Percentiles rank a stretch among this genome's conserved stretches.
phyloP scores from a whole-genome alignment of 2,329 filamentous ascomycete genomes.

The Cladophialophora exuberans region DNA sequence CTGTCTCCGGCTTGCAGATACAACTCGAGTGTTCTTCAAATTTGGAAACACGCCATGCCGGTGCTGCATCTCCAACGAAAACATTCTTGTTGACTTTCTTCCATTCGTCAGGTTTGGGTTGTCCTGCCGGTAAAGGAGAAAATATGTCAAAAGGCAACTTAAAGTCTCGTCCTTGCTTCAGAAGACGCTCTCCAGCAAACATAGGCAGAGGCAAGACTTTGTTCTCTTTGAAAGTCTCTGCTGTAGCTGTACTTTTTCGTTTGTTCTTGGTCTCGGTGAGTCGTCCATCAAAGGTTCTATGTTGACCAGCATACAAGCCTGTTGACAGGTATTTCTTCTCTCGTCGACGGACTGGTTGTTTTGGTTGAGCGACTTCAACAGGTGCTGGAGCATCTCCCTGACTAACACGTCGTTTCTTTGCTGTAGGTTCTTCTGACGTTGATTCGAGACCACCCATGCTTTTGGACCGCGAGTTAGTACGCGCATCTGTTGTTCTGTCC shows the following conservation, averaged over 20 bases:
- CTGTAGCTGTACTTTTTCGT: slow-evolving; percentile 48
- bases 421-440: slow-evolving; percentile 32
- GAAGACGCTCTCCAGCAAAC: slow-evolving; percentile 71
- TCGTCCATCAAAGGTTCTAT: slow-evolving; percentile 51
- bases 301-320: slow-evolving; percentile 86
- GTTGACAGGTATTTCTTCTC: slow-evolving; percentile 78
- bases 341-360: slow-evolving; percentile 46
- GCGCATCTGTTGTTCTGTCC: slow-evolving; percentile 59
- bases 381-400: slow-evolving; percentile 10
- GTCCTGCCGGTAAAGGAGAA: slow-evolving; percentile 79
- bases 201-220: slow-evolving; percentile 73
- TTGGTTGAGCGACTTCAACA: slow-evolving; percentile 14
- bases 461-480: slow-evolving; percentile 61
- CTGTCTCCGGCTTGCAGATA: slow-evolving; percentile 74
- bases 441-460: slow-evolving; percentile 29
- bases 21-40: slow-evolving; percentile 76
- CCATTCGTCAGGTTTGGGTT: slow-evolving; percentile 93
- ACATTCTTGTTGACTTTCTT: slow-evolving; percentile 90
- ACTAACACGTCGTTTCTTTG: slow-evolving; percentile 49
- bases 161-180: slow-evolving; percentile 78
- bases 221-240: slow-evolving; percentile 49
- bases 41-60: slow-evolving; percentile 79
- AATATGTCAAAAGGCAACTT: slow-evolving; percentile 89
- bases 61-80: slow-evolving; percentile 81
- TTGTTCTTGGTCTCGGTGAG: slow-evolving; percentile 54